Evolutionary conservation across 805 yeast species (phyloP).

Genomic region (Vanderwaltozyma yarrowii): DNA sequence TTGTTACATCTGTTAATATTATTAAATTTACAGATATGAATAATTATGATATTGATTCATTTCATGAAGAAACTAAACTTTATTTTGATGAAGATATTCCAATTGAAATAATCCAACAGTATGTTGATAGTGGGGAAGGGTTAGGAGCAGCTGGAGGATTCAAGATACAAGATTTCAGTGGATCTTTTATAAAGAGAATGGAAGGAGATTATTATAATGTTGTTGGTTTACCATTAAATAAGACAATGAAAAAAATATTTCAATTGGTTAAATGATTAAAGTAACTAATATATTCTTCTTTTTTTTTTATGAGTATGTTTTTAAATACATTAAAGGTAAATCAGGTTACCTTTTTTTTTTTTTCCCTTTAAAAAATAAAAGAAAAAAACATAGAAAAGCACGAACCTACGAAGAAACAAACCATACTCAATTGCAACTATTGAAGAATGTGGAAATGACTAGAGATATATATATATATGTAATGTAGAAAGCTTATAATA

Average conservation of each 20-base stretch:
- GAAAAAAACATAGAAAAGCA: too few species aligned
- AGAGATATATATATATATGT: too few species aligned
- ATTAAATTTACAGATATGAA: slow-evolving; percentile 21
- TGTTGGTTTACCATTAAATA: slow-evolving; percentile 73
- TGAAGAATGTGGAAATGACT: too few species aligned
- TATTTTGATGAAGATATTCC: slow-evolving; percentile 36
- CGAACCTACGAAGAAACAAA: too few species aligned
- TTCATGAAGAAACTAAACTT: slow-evolving; percentile 35
- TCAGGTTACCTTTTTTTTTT: too few species aligned
- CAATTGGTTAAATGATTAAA: too few species aligned
- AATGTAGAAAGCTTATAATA: too few species aligned
- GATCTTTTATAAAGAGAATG: slow-evolving; percentile 48
- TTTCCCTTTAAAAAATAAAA: too few species aligned
- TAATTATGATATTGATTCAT: slow-evolving; percentile 14
- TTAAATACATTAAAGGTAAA: too few species aligned
- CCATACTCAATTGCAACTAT: too few species aligned
- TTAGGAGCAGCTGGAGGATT: slow-evolving; percentile 86
- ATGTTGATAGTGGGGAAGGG: slow-evolving; percentile 68
- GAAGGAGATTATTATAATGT: slow-evolving; percentile 80
- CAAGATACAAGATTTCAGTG: slow-evolving; percentile 67
- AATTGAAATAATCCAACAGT: slow-evolving; percentile 47
- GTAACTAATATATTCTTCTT: too few species aligned
- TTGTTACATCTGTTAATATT: slow-evolving; percentile 45
- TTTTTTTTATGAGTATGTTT: too few species aligned
- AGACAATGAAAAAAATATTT: slow-evolving; percentile 5